Conservation (phyloP, 345 rosid genomes). For the Punica granatum region DNA sequence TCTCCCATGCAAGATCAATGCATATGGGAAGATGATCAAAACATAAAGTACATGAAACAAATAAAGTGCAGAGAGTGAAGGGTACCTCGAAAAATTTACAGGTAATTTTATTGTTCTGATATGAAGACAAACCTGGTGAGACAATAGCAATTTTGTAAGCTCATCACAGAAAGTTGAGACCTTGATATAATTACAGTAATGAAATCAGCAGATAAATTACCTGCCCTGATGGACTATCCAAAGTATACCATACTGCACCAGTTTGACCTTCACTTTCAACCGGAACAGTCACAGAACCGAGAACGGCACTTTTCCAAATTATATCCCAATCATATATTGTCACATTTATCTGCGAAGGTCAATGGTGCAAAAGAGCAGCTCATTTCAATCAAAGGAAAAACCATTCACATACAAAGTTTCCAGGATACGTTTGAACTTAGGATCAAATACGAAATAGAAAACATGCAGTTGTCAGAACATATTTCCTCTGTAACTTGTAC, state of each 20-base stretch:
- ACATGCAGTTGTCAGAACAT: neutral
- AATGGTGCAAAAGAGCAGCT: conserved; percentile 8
- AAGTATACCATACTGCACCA: conserved; percentile 76
- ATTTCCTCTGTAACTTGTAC: neutral
- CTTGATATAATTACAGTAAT: conserved; percentile 6
- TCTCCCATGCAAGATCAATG: neutral
- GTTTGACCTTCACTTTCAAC: conserved; percentile 91
- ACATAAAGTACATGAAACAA: neutral
- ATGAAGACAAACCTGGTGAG: conserved; percentile 84
- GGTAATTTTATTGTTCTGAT: conserved; percentile 63
- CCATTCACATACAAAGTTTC: neutral
- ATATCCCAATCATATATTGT: conserved; percentile 99
- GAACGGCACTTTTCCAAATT: conserved; percentile 96
- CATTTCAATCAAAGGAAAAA: neutral
- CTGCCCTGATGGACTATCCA: conserved; percentile 95
- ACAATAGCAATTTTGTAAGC: neutral
- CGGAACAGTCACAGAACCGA: conserved; percentile 83
- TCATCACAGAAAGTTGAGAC: conserved; percentile 9
- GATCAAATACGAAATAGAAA: neutral
- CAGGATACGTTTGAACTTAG: neutral
- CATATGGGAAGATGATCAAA: neutral
- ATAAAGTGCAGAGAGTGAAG: neutral
- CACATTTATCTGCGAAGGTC: conserved; percentile 59
- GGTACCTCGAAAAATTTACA: conserved; percentile 62
- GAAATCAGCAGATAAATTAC: conserved; percentile 30